Conservation (phyloP, 2,329 filamentous ascomycete species). For the Onygenales sp. region DNA sequence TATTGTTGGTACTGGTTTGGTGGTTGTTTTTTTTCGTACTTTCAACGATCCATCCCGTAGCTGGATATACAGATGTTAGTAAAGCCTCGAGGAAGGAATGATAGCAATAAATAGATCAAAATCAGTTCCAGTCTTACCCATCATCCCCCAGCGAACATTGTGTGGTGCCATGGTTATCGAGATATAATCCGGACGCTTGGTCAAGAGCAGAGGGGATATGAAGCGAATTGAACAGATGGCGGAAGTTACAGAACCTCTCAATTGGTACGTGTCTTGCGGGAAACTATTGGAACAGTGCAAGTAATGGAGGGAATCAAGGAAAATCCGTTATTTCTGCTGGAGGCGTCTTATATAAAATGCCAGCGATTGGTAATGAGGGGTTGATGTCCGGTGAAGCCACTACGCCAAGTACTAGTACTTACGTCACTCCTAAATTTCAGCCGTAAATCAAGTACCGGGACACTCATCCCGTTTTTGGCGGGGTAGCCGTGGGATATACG, state of each 20-base stretch:
- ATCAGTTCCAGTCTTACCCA: conserved; percentile 23
- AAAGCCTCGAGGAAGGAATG: neutral
- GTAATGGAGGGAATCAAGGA: too few species aligned
- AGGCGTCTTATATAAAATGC: neutral
- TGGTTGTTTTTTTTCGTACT: conserved; percentile 17
- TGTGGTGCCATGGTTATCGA: conserved; percentile 21
- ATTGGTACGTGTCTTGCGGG: neutral
- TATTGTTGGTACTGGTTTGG: neutral
- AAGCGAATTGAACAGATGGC: neutral
- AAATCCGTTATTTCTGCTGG: too few species aligned
- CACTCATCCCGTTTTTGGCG: neutral
- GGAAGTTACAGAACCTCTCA: neutral
- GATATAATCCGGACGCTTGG: neutral
- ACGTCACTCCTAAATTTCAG: neutral
- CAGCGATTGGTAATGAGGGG: neutral
- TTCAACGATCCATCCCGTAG: conserved; percentile 35
- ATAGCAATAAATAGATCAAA: neutral
- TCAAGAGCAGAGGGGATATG: neutral
- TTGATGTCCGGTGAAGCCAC: neutral
- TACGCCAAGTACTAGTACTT: neutral
- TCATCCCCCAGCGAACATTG: conserved; percentile 35
- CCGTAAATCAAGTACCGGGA: neutral
- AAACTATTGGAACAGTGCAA: neutral
- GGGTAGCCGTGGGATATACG: neutral
- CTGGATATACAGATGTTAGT: conserved; percentile 16